phyloP scores from a whole-genome alignment of 2,329 filamentous ascomycete species.

The Hypoxylon sp. region DNA sequence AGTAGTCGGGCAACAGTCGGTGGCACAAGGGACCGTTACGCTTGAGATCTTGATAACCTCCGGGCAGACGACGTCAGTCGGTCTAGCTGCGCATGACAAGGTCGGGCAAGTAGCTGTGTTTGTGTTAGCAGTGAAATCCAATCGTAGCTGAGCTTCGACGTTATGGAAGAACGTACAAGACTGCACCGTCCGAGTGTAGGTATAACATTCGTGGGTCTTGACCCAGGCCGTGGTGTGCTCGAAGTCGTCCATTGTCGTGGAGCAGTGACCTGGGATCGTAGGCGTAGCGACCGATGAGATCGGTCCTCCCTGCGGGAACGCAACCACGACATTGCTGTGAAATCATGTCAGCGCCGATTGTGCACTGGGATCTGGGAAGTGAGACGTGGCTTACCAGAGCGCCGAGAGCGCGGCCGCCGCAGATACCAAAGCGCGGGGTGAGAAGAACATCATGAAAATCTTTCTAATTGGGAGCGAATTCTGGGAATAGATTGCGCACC shows the following conservation, averaged over 20 bases:
- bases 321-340: slow-evolving; percentile 36
- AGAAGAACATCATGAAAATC: slow-evolving; percentile 41
- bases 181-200: slow-evolving; percentile 42
- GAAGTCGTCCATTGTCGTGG: slow-evolving; percentile 46
- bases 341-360: slow-evolving; percentile 3
- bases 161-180: slow-evolving; percentile 40
- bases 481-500: slow-evolving; percentile 5
- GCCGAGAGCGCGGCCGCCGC: slow-evolving; percentile 37
- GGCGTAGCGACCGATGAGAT: slow-evolving; percentile 22
- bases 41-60: slow-evolving; percentile 53
- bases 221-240: slow-evolving; percentile 44
- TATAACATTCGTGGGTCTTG: slow-evolving; percentile 48
- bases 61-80: slow-evolving; percentile 52
- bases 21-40: slow-evolving; percentile 55
- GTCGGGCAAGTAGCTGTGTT: slow-evolving; percentile 48
- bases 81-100: slow-evolving; percentile 40
- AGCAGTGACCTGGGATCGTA: slow-evolving; percentile 46
- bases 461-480: background rate
- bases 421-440: slow-evolving; percentile 31
- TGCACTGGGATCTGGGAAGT: background rate
- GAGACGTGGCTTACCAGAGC: slow-evolving; percentile 40
- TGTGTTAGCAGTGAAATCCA: slow-evolving; percentile 27
- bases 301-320: slow-evolving; percentile 26
- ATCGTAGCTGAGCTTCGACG: background rate
- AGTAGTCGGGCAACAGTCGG: slow-evolving; percentile 58